Base-by-base conservation (phyloP, 257 asterid species). In the Nicotiana tomentosiformis region DNA sequence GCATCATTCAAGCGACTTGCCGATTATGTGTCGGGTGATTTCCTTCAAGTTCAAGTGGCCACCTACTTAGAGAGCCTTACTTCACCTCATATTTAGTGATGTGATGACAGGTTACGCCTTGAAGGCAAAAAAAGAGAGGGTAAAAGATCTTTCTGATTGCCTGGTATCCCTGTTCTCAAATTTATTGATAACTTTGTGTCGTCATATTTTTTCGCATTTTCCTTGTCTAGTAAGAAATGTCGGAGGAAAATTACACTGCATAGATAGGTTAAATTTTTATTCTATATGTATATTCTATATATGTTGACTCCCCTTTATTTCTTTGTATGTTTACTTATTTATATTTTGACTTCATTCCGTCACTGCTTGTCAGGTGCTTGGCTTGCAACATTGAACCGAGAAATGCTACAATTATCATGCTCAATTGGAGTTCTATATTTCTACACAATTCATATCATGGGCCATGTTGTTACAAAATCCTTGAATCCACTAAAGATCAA, bases 41-140 rank as follows among this genome's bases (percentile, higher is more conserved):
- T 46, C 11, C 29, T 53, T 76, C 81, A 64, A 1, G 84, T 76
- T 51, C 80, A 80, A 29, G 81, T 79, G 23, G 33, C 78, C 15
- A 23, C 84, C 6, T 88, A 86, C 46, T 18, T 29, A 12, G 91
- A 88, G 26, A 83, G 87, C 87, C 83, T 88, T 49, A 58, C 81
- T 29, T 80, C 84, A 66, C 87, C 87, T 62, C 61, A 84, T 74
- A n/a, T 20, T 72, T 33, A 81, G 66, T 55, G 26, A 33, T 49
- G 46, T 56, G 33, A 69, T 39, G 32, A 67, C 14, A 66, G 76
- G 76, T 66, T 66, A 66, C 20, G 17, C 23, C 51, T 33, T 17
- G 15, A 67, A 33, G 51, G 29, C 15, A 33, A 67, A 67, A 49
- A 67, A 35, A 66, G 26, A 33, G 14, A 33, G 26, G 53, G 56